Base-by-base conservation (phyloP, 2,329 filamentous ascomycete species). In the Hortaea werneckii region DNA sequence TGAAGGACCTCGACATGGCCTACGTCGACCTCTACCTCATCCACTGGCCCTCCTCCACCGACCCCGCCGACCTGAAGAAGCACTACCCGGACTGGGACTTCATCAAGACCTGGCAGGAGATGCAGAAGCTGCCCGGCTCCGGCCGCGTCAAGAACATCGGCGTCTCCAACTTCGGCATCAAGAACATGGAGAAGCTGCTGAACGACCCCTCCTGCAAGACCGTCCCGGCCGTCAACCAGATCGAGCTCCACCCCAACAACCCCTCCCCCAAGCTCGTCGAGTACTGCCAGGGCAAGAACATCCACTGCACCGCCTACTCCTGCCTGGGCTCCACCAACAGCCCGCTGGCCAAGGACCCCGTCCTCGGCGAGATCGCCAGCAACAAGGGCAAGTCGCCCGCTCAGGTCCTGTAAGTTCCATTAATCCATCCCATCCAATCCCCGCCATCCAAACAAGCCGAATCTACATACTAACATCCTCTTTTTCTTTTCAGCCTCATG, bases 121-220 rank as follows among this genome's bases (percentile, higher is more conserved):
- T 60, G 51, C 55, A 60, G 46, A 59, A 60, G 72, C 71, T 87
- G 40, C 69, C 79, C 26, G 77, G 67, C 8, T 79, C 77, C 39
- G 81, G 82, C 64, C 85, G 87, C 67, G 84, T 84, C 43, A 77
- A 75, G 67, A 87, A 86, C 71, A 87, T 90, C 62, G 55, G 53
- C 29, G 83, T 92, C 47, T 87, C 84, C 66, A 94, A 94, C 75
- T 92, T 94, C 65, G 83, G 76, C 52, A 86, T 89, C 64, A 78
- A 72, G 65, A 85, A 92, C 67, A 71, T 92, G 34, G 83, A 90
- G 74, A 85, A 78, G 65, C 75, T 73, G 48, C 72, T 92, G 50
- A 79, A 75, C 55, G 76, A 83, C 56, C 74, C 78, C 8, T 73
- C 71, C 52, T 78, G 73, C 68, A 81, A 80, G 69, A 80, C 77